Evolutionary conservation across 2,329 filamentous ascomycete genomes (phyloP), one percentile per base, ranked within the genome.

Genomic region (Penicillium sp.): DNA sequence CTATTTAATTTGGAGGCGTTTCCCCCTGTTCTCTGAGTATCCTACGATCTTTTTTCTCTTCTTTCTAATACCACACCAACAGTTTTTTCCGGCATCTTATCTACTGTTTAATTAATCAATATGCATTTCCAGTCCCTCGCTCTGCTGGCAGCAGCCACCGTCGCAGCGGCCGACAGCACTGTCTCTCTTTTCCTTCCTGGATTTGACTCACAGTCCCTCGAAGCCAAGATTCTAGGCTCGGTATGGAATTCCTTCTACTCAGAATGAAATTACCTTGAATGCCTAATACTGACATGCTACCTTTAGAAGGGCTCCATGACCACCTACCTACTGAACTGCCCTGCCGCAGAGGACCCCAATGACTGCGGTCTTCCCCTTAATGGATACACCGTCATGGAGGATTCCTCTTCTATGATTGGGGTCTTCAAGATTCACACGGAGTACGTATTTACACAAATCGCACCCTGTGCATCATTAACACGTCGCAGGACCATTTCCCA

Each of bases 311-410:
- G 32, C 27, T 27, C 50, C 4, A 37, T 46, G 40, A 60, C 56
- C 4, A 57, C 55, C 41, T 60, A 60, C 39, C 20, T 47, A 18
- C 27, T 59, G 32, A 34, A 54, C 23, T 59, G 56, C 37, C 41
- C 50, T 7, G 4, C 42, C 10, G 37, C 23, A 5, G 35, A 40
- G 8, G 44, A 54, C 27, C 13, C 34, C 0, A 18, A 34, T 6
- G 36, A 51, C 11, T 60, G 56, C 31, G 47, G 44, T 20, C 20
- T 55, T 2, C 47, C 48, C 6, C 4, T 24, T 9, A 26, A 26
- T 2, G 54, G 50, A 1, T 44, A 31, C 11, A 55, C 52, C 22
- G 10, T 55, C 10, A 42, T 41, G 11, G 46, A 47, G n/a, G 55
- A 46, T 3, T 7, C 35, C 16, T 54, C 55, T 14, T 42, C 46